Evolutionary conservation across 768 basidiomycete genomes (phyloP), one percentile per base, ranked within the genome.

Genomic region (Tricholoma bakamatsutake): DNA sequence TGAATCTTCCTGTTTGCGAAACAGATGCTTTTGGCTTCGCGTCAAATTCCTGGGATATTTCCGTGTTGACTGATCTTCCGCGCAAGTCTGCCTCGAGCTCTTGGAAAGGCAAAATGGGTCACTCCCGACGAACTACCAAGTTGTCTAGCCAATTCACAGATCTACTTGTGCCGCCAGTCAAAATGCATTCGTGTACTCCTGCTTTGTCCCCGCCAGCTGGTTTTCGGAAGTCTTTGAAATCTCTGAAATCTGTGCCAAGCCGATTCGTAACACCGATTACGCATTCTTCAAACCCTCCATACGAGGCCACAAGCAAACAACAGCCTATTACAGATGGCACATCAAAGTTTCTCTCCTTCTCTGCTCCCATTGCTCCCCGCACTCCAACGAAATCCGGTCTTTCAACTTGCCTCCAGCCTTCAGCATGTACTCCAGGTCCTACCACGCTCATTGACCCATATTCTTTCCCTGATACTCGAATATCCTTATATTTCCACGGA

Each of bases 401-500:
- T 9, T 24, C 46, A 31, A 48, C 30, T 48, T n/a, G 8, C 18
- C 24, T 15, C 24, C 24, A 27, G 11, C 43, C 43, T 24, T 24
- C 43, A 27, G 27, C 43, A 24, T 27, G 24, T 27, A 45, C 43
- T 45, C 24, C 43, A 45, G 24, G 43, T 27, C 43, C 4, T 9
- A 43, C 1, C 21, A 43, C 42, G 11, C 24, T 17, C 11, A 31
- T n/a, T 8, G 27, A 30, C 28, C 30, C 28, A 48, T 31, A 15
- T n/a, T 48, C 11, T 7, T 31, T 9, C 28, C 28, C 27, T 12
- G 10, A 31, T 30, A n/a, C 46, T 17, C 15, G 4, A 17, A 63
- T 81, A 15, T 60, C 65, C 39, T 62, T 80, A 52, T 65, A 56
- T 34, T 67, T 76, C 9, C 70, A 65, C 37, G 78, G 77, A 28